These are phyloP conservation scores for Skeletonema potamos DNA, from an alignment of 108 stramenopile species.

Conservation along the genomic window DNA sequence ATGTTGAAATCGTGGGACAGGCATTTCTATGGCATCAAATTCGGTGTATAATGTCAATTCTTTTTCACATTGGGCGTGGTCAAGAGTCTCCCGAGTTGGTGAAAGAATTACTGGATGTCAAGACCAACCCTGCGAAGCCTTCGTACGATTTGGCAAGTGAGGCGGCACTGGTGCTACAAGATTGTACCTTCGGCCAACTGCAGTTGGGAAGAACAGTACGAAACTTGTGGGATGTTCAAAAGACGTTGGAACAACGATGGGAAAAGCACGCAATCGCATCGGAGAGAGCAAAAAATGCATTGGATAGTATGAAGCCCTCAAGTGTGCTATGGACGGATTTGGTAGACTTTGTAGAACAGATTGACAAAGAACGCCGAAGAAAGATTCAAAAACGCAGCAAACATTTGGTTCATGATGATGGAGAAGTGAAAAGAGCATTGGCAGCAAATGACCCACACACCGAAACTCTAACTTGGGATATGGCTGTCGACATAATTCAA, in stretches of 20 bases:
- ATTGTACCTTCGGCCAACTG: slow-evolving; percentile 81
- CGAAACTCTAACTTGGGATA: slow-evolving; percentile 19
- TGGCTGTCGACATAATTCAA: slow-evolving; percentile 27
- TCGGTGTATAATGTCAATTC: slow-evolving; percentile 91
- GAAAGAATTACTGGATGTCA: slow-evolving; percentile 80
- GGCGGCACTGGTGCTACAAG: slow-evolving; percentile 87
- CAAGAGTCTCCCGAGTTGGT: slow-evolving; percentile 84
- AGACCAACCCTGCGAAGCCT: slow-evolving; percentile 89
- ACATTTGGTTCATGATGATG: not conserved
- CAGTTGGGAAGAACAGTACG: slow-evolving; percentile 65
- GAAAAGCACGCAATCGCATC: slow-evolving; percentile 70
- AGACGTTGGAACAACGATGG: slow-evolving; percentile 74
- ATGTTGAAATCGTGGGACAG: slow-evolving; percentile 87
- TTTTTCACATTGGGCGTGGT: slow-evolving; percentile 90
- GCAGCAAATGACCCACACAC: not conserved
- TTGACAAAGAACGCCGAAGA: slow-evolving; percentile 47
- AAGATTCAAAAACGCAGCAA: slow-evolving; percentile 43
- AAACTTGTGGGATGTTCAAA: slow-evolving; percentile 73
- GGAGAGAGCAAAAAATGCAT: slow-evolving; percentile 62
- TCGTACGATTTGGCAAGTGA: slow-evolving; percentile 91
- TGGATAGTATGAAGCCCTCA: slow-evolving; percentile 58
- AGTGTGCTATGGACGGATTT: slow-evolving; percentile 58
- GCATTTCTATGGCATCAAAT: slow-evolving; percentile 99
- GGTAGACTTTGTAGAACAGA: slow-evolving; percentile 47
- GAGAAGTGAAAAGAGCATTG: slow-evolving; percentile 15